A percentile compares a stretch with the other conserved stretches of the same genome.
Evolutionary conservation across 257 asterid species (phyloP).

Genomic region (Solanum pennellii): DNA sequence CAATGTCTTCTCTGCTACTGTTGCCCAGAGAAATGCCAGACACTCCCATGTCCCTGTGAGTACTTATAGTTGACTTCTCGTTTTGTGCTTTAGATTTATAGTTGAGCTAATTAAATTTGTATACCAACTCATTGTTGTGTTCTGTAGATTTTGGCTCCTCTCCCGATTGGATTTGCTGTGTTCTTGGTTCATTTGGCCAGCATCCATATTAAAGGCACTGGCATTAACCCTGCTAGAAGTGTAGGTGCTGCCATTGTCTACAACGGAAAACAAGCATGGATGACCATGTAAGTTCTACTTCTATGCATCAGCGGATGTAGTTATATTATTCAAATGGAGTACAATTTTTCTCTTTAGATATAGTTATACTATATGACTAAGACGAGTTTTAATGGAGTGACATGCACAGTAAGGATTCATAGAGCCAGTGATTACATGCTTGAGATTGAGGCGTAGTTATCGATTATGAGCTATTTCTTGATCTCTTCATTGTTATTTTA

Average conservation of each 20-base stretch:
- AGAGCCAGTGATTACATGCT: background rate
- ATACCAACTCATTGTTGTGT: background rate
- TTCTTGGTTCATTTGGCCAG: conserved; percentile 75
- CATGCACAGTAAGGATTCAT: background rate
- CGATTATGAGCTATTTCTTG: background rate
- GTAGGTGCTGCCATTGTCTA: conserved; percentile 61
- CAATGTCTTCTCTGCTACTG: conserved; percentile 67
- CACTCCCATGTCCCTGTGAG: conserved; percentile 64
- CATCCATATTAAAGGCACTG: conserved; percentile 60
- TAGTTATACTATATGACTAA: no score
- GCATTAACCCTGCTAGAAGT: conserved; percentile 60
- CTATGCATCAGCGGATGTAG: background rate
- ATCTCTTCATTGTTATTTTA: background rate
- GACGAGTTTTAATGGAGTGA: background rate
- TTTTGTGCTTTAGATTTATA: background rate
- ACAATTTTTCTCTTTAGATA: background rate
- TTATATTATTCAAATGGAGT: background rate
- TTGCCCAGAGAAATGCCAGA: conserved; percentile 79
- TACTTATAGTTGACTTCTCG: background rate
- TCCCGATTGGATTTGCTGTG: conserved; percentile 63
- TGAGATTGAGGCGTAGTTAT: background rate
- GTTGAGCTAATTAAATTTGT: background rate
- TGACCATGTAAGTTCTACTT: conserved; percentile 40
- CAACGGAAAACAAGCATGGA: conserved; percentile 56
- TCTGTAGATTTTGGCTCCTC: conserved; percentile 62